A percentile compares a stretch with the other conserved stretches of the same genome.
phyloP scores from a whole-genome alignment of 2,329 filamentous ascomycete genomes.

The Sclerotinia nivalis region DNA sequence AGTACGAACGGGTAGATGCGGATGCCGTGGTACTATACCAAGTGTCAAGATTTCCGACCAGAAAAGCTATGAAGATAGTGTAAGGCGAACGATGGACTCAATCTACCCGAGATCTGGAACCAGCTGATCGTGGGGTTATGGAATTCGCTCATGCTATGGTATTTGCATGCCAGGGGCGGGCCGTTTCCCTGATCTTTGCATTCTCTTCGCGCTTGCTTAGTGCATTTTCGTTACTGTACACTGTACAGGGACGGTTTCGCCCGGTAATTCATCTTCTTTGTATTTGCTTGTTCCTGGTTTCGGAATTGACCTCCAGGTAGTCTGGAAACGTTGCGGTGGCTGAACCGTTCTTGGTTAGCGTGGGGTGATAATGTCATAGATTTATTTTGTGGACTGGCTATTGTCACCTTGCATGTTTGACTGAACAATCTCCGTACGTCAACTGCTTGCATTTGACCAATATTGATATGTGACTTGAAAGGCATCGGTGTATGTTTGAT shows the following conservation, averaged over 20 bases:
- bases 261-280: slow-evolving; percentile 6
- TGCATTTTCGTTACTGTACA: slow-evolving; percentile 17
- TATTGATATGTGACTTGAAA: slow-evolving; percentile 14
- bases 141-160: slow-evolving; percentile 7
- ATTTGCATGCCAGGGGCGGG: slow-evolving; percentile 9
- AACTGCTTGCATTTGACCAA: slow-evolving; percentile 14
- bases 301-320: not conserved
- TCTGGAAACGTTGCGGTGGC: slow-evolving; percentile 9
- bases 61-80: slow-evolving; percentile 1
- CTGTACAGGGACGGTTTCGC: not conserved
- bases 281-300: slow-evolving; percentile 17
- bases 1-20: slow-evolving; percentile 19
- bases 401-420: slow-evolving; percentile 12
- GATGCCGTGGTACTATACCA: slow-evolving; percentile 11
- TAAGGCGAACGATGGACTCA: not conserved
- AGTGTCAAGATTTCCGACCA: slow-evolving; percentile 18
- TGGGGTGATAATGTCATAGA: slow-evolving; percentile 17
- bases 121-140: slow-evolving; percentile 22
- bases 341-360: slow-evolving; percentile 6
- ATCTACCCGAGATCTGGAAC: slow-evolving; percentile 24
- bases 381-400: not conserved
- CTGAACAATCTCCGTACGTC: slow-evolving; percentile 9
- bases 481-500: slow-evolving; percentile 5
- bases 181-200: slow-evolving; percentile 8
- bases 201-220: slow-evolving; percentile 20